Conservation (phyloP, 78 protist genomes). For the Capsaspora owczarzaki region DNA sequence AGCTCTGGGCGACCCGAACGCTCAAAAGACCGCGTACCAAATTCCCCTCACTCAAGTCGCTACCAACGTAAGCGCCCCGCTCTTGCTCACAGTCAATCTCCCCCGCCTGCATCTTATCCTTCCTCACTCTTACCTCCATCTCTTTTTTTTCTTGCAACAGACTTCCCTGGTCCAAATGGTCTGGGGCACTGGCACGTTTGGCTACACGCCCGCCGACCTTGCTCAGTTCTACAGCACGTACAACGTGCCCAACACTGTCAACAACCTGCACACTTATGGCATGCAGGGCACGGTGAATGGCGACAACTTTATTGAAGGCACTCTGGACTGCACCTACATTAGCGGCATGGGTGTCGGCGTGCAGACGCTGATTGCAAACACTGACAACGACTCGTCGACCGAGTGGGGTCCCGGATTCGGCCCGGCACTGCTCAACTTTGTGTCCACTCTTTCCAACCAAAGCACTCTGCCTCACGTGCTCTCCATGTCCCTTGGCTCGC, state of each 20-base stretch:
- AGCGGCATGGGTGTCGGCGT: neutral
- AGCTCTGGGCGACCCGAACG: neutral
- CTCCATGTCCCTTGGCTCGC: neutral
- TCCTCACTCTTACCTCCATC: neutral
- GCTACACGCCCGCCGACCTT: neutral
- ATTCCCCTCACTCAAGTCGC: neutral
- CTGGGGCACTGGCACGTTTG: slow-evolving; percentile 1
- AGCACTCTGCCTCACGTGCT: neutral
- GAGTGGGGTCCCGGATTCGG: neutral
- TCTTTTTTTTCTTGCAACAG: neutral
- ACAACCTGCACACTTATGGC: neutral
- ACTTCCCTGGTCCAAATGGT: neutral
- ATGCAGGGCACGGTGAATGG: neutral
- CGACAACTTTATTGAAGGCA: neutral
- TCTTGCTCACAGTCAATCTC: neutral
- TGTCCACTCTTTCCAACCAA: neutral
- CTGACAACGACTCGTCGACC: neutral
- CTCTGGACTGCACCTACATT: neutral
- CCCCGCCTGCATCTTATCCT: neutral
- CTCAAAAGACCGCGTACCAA: neutral
- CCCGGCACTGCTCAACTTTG: neutral
- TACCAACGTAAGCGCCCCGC: neutral
- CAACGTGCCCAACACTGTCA: neutral
- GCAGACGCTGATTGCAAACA: neutral
- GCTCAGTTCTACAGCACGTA: neutral